phyloP scores from a whole-genome alignment of 495 filamentous ascomycete species.

The Lophiotrema nucula region DNA sequence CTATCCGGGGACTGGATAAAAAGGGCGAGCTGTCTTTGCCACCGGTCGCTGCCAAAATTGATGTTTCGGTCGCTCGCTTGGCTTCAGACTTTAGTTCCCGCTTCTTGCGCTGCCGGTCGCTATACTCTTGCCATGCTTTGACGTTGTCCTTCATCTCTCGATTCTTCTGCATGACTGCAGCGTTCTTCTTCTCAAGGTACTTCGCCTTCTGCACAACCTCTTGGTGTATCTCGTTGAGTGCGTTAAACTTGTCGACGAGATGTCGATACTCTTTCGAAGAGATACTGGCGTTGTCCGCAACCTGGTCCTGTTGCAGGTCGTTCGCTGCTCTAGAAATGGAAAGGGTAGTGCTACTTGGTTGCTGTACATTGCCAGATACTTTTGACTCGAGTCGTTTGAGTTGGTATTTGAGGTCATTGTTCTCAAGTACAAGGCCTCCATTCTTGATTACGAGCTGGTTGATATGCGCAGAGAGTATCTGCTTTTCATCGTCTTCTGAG shows the following conservation, averaged over 20 bases:
- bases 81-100: not conserved
- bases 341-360: not conserved
- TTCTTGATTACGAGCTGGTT: conserved; percentile 22
- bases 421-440: conserved; percentile 18
- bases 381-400: not conserved
- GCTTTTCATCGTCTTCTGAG: conserved; percentile 24
- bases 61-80: conserved; percentile 5
- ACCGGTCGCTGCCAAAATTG: not conserved
- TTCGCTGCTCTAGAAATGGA: not conserved
- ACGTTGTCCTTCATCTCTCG: conserved; percentile 32
- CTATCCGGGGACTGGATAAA: not conserved
- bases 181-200: conserved; percentile 23
- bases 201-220: conserved; percentile 13
- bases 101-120: conserved; percentile 11
- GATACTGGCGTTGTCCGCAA: not conserved
- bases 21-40: not conserved
- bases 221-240: conserved; percentile 18
- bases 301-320: not conserved
- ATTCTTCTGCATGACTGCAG: conserved; percentile 29
- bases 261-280: conserved; percentile 16
- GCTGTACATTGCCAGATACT: not conserved
- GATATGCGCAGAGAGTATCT: conserved; percentile 15
- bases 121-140: conserved; percentile 29
- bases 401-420: conserved; percentile 15
- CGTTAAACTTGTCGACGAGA: conserved; percentile 33